Evolutionary conservation across 1,284 basidiomycete species (phyloP).

Genomic region (Sanghuangporus baumii): DNA sequence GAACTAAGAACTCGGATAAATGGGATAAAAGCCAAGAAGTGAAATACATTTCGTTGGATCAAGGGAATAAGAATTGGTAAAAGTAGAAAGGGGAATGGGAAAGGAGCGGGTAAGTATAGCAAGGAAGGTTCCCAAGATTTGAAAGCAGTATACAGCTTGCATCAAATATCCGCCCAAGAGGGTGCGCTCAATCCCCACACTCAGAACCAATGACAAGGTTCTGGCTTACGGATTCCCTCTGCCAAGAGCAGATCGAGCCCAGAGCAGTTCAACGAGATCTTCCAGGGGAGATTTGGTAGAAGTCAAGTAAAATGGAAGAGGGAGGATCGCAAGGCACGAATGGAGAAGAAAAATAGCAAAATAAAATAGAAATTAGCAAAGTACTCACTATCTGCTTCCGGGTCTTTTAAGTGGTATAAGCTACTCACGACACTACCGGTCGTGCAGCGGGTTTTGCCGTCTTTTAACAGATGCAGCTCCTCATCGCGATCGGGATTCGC

Average conservation of each 20-base stretch:
- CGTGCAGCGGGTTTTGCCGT: slow-evolving; percentile 86
- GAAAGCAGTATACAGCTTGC: background rate
- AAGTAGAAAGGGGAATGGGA: background rate
- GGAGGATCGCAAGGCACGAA: background rate
- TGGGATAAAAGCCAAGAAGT: background rate
- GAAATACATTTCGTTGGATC: background rate
- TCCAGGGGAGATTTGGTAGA: background rate
- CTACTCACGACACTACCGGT: slow-evolving; percentile 88
- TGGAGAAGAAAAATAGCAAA: background rate
- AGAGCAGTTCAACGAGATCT: background rate
- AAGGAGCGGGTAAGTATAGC: background rate
- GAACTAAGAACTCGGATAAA: slow-evolving; percentile 1
- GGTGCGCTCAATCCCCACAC: background rate
- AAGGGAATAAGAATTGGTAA: background rate
- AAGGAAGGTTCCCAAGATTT: slow-evolving; percentile 1
- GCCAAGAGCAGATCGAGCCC: background rate
- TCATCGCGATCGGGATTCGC: slow-evolving; percentile 85
- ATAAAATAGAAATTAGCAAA: background rate
- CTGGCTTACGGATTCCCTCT: background rate
- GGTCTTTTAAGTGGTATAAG: slow-evolving; percentile 92
- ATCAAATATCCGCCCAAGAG: background rate
- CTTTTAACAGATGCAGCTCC: slow-evolving; percentile 92
- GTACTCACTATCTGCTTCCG: slow-evolving; percentile 40
- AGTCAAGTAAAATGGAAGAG: background rate
- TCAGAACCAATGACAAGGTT: background rate